A percentile compares a stretch with the other conserved stretches of the same genome.
Conservation (phyloP, 169 alveolate genomes). For the Plasmodium adleri region DNA sequence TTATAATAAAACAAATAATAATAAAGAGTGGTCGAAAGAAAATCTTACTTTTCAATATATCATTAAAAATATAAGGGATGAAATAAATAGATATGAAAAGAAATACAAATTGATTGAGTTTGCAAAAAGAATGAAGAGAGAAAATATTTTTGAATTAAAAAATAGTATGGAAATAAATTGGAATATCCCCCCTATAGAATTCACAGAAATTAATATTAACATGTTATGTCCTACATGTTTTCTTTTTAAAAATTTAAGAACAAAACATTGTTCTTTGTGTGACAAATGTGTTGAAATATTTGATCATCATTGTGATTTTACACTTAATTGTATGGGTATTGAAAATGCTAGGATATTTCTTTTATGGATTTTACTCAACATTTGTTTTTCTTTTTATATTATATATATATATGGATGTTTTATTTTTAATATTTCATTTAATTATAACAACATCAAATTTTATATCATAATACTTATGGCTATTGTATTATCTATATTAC, state of each 20-base stretch:
- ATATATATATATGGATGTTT: slow-evolving; percentile 20
- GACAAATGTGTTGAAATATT: slow-evolving; percentile 91
- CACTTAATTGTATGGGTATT: slow-evolving; percentile 70
- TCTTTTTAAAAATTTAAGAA: slow-evolving; percentile 89
- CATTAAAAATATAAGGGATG: slow-evolving; percentile 33
- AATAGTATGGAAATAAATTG: slow-evolving; percentile 10
- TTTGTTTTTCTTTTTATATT: slow-evolving; percentile 13
- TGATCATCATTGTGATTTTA: slow-evolving; percentile 95
- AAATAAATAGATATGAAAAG: slow-evolving; percentile 40
- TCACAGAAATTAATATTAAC: slow-evolving; percentile 42
- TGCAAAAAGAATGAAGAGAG: slow-evolving; percentile 14
- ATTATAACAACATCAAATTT: slow-evolving; percentile 2
- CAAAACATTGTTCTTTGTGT: slow-evolving; percentile 95
- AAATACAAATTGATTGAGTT: slow-evolving; percentile 21
- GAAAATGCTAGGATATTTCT: slow-evolving; percentile 53
- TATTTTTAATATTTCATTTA: background rate
- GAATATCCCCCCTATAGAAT: slow-evolving; percentile 16
- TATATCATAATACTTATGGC: slow-evolving; percentile 4
- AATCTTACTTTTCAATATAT: slow-evolving; percentile 23
- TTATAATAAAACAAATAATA: background rate
- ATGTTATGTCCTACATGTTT: slow-evolving; percentile 63
- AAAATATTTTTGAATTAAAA: slow-evolving; percentile 28
- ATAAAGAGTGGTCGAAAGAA: background rate
- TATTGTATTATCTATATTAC: slow-evolving; percentile 9
- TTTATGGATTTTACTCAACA: slow-evolving; percentile 43